Evolutionary conservation across 148 eudicot species (phyloP), one percentile per base, ranked within the genome.

Genomic region (Spergularia marina): DNA sequence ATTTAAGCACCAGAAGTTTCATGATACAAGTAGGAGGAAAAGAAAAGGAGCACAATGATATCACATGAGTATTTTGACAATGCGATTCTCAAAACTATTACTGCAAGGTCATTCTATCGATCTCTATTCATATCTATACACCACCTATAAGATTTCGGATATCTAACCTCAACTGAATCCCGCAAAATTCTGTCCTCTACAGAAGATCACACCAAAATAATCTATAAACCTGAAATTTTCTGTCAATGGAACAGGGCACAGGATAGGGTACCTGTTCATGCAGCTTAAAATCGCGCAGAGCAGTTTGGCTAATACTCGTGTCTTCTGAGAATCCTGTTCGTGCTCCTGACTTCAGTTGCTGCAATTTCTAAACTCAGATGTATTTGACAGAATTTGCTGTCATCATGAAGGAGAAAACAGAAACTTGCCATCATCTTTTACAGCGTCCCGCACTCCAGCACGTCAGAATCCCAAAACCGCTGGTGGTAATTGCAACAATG

Each of bases 401-500:
- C 23, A 52, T n/a, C 12, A 59, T 9, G 64, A 59, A 8, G 36
- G 36, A 20, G 30, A 20, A 55, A 14, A 55, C 14, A 12, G 58
- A 55, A 55, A 55, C 58, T 55, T 57, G 60, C 60, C 20, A 17
- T 57, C 60, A 17, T 17, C 4, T 55, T 4, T 17, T n/a, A 55
- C 21, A 55, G 18, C 59, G 15, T 17, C 59, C 15, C 3, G 10
- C 41, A 53, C 53, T 17, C 59, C 15, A 14, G 10, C 41, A 41
- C 53, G 34, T 82, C 83, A 89, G 74, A 76, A 85, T 16, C 90
- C 93, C 12, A 92, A 71, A 60, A 70, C 85, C 10, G 74, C 69
- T 0, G 90, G 83, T 5, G 90, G 84, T 17, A 86, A 10, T 21
- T 74, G 71, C 62, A 87, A 70, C 78, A 92, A 81, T n/a, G 96